Base-by-base conservation (phyloP, 2,329 filamentous ascomycete species). In the Microdochium paspali region DNA sequence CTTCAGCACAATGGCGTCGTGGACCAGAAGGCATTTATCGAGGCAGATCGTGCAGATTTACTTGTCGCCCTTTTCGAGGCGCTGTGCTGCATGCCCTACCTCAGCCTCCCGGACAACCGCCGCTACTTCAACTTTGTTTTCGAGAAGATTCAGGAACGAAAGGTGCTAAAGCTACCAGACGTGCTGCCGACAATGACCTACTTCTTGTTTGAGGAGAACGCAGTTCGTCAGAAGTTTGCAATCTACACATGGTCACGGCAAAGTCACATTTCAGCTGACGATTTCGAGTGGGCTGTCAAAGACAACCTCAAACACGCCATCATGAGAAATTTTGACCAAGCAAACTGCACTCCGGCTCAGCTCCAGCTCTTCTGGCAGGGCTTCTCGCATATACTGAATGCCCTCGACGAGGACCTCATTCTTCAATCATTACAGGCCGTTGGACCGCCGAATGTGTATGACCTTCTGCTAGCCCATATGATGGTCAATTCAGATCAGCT, bases 201-300 rank as follows among this genome's bases (percentile, higher is more conserved):
- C 20, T 96, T 96, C 56, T 73, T 96, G 2, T 96, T 95, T 59
- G 84, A 87, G 54, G 70, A 79, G 25, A 81, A 91, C 52, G 66
- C 72, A 23, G 68, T 70, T 44, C 79, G 86, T 45, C 74, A 73
- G 32, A 68, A 72, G 39, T 95, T 90, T 76, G 88, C 87, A 1
- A 68, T 74, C 30, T 70, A 75, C 45, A 80, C 82, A 5, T 90
- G 86, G 79, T 72, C 74, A n/a, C 79, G 77, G 32, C 73, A 77
- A 44, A 74, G 79, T 12, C 70, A 74, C 20, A 75, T 94, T 45
- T 81, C 83, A 1, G 71, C 77, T 10, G 74, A 81, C 30, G 86
- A 93, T 53, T 97, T 95, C 61, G 87, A 95, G 40, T 94, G 87
- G 84, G 87, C 87, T 10, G 81, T 96, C 35, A 82, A 83, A 52